These are phyloP conservation scores for Eucalyptus microcorys DNA, from an alignment of 345 rosid species.

Conservation along the genomic window DNA sequence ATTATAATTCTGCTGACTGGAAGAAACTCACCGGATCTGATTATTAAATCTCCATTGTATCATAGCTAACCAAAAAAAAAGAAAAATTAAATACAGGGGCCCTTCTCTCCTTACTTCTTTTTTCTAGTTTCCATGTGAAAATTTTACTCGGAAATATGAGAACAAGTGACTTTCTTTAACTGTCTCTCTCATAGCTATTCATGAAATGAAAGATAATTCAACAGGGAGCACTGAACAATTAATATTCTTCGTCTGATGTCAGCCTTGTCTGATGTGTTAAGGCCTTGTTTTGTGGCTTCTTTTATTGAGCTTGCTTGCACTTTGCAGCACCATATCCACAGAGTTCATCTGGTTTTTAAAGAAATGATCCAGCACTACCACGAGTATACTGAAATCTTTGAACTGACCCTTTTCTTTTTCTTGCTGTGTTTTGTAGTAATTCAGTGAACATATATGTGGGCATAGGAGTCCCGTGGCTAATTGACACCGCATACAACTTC, in stretches of 20 bases:
- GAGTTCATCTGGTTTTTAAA: neutral
- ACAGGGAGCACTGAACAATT: neutral
- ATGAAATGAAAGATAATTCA: neutral
- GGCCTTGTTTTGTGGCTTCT: neutral
- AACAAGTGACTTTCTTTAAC: neutral
- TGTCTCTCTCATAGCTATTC: neutral
- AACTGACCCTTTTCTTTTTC: neutral
- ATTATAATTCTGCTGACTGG: neutral
- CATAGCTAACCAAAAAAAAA: neutral
- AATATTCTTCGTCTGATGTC: neutral
- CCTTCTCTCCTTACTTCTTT: neutral
- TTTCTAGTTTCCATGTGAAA: neutral
- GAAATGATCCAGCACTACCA: neutral
- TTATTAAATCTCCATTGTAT: neutral
- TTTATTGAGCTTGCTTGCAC: neutral
- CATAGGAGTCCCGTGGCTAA: constrained; percentile 92
- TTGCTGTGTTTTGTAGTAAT: constrained; percentile 37
- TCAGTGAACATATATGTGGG: constrained; percentile 92
- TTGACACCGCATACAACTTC: constrained; percentile 76
- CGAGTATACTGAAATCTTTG: neutral
- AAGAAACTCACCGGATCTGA: neutral
- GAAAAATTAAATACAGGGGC: neutral
- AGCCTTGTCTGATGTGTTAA: neutral
- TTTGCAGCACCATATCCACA: neutral
- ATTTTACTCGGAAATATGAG: neutral